Evolutionary conservation across 2,329 filamentous ascomycete genomes (phyloP).

Genomic region (Alternaria solani): DNA sequence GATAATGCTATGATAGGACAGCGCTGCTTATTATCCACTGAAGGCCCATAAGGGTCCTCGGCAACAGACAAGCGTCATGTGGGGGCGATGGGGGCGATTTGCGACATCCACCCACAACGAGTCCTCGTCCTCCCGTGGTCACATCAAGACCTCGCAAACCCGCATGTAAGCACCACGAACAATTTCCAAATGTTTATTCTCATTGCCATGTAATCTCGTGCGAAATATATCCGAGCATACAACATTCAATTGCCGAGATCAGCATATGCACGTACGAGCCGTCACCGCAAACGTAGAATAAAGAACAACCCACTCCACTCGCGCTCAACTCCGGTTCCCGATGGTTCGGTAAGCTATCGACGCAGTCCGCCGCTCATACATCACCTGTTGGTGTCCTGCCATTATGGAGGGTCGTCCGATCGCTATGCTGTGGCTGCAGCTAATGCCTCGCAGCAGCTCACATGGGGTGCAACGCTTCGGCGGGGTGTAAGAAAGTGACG

Average conservation of each 20-base stretch:
- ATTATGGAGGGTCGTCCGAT: slow-evolving; percentile 1
- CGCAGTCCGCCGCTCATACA: slow-evolving; percentile 6
- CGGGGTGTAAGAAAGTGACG: neutral
- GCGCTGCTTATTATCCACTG: neutral
- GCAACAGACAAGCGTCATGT: slow-evolving; percentile 14
- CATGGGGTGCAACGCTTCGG: neutral
- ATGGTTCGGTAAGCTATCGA: slow-evolving; percentile 15
- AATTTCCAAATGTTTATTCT: neutral
- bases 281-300: neutral
- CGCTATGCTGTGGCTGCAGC: slow-evolving; percentile 12
- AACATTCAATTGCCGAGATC: slow-evolving; percentile 9
- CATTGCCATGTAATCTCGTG: neutral
- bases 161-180: neutral
- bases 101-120: slow-evolving; percentile 6
- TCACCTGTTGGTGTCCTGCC: slow-evolving; percentile 1
- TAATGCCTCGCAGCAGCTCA: neutral
- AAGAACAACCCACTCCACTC: slow-evolving; percentile 5
- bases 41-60: slow-evolving; percentile 6
- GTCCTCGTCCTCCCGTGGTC: slow-evolving; percentile 4
- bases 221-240: neutral
- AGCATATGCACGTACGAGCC: neutral
- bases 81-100: slow-evolving; percentile 11
- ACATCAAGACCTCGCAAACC: neutral
- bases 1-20: slow-evolving; percentile 2
- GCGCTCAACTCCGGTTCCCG: slow-evolving; percentile 23